Base-by-base conservation (phyloP, 139 green algal genomes). In the Chlorella sp. region DNA sequence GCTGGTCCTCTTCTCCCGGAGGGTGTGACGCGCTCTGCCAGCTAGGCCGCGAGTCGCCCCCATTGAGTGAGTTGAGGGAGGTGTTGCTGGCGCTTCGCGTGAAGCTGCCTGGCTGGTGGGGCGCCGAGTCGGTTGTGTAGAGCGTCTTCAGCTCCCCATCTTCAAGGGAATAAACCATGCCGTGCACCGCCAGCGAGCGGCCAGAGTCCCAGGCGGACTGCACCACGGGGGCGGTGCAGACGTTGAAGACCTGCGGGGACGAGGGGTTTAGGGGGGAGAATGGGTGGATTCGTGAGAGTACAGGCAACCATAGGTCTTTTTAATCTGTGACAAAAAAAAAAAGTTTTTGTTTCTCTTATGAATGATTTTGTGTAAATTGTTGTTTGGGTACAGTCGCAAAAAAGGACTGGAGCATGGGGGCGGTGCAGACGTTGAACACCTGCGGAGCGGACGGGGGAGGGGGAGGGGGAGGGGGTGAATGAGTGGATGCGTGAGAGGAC, bases 391-490 rank as follows among this genome's bases (percentile, higher is more conserved):
- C n/a, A n/a, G n/a, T n/a, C n/a, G n/a, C n/a, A n/a, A n/a, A n/a
- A n/a, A n/a, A n/a, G 0, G 53, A n/a, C 91, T 97, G 95, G 18
- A 98, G 95, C 19, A 95, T 84, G 34, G 95, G 94, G 40, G 30
- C 88, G 32, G 93, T 96, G 95, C 93, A 96, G 5, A 98, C 93
- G 90, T 98, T 94, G 93, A 96, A 96, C 2, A 96, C 94, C 92
- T 98, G 96, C 34, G 34, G 39, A 16, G 30, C 14, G 37, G 39
- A 36, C 14, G 0, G 39, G 40, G 19, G 19, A n/a, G 40, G 48
- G 48, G 48, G 48, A 57, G 9, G 48, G 48, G 48, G 48, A 57
- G 7, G 48, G 48, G 48, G 5, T 57, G 48, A 9, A 57, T 57
- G n/a, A n/a, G n/a, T n/a, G n/a, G n/a, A n/a, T n/a, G n/a, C n/a